Evolutionary conservation across 306 rosid species (phyloP), one percentile per base, ranked within the genome.

Genomic region (Vigna trinervia): DNA sequence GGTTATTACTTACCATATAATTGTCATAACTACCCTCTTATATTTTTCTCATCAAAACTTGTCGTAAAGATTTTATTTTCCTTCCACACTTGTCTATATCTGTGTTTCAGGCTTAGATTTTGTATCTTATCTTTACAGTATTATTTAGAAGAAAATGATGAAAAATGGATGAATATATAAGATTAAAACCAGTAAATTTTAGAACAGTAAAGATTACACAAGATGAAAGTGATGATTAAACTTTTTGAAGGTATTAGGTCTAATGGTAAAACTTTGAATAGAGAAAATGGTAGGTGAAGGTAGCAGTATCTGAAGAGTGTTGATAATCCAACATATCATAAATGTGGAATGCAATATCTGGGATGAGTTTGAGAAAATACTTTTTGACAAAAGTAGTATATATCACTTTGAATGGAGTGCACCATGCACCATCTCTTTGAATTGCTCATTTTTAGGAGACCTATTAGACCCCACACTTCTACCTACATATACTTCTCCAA

Each of bases 381-480:
- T 67, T 53, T 64, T 72, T 62, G 56, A 54, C 66, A 54, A 48
- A 32, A 62, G 59, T 70, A 75, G 73, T 70, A 17, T 17, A 17
- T 17, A 67, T 74, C 26, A 74, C 69, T 79, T 63, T 70, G 38
- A 61, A 63, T 63, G 48, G 70, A 71, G 48, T 76, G 69, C 62
- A 63, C 20, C 45, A 14, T 34, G 26, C 63, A 56, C 34, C 78
- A 12, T 62, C 73, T 41, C 67, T 81, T 61, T 74, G 57, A 60
- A 60, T 69, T 75, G 68, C 51, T 38, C 61, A 51, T 32, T 41
- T 77, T 14, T 76, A 17, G 62, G 15, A 61, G 60, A 41, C 32
- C 23, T 23, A 19, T 69, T 61, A 68, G 77, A 81, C 68, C 52
- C 73, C 75, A 41, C 72, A 57, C 67, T 47, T 74, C 60, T n/a